A percentile compares a stretch with the other conserved stretches of the same genome.
phyloP scores from a whole-genome alignment of 2,329 filamentous ascomycete genomes.

The Chaetomium globosum region DNA sequence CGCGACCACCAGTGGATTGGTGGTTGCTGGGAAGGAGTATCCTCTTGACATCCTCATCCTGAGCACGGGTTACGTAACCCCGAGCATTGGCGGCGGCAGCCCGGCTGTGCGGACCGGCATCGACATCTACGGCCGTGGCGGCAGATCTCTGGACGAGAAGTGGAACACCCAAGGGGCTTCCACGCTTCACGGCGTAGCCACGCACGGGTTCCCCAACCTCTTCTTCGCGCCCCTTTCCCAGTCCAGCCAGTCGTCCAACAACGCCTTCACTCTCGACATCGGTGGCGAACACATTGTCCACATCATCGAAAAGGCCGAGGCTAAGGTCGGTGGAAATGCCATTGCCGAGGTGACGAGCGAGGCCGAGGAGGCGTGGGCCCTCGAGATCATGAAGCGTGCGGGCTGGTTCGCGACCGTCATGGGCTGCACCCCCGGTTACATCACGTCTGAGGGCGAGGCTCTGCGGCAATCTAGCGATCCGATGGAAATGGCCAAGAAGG shows the following conservation, averaged over 20 bases:
- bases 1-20: slow-evolving; percentile 51
- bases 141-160: slow-evolving; percentile 49
- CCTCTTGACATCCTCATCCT: slow-evolving; percentile 44
- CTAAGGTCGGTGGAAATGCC: slow-evolving; percentile 30
- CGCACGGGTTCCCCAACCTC: slow-evolving; percentile 57
- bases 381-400: slow-evolving; percentile 46
- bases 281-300: slow-evolving; percentile 49
- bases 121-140: slow-evolving; percentile 49
- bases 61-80: slow-evolving; percentile 45
- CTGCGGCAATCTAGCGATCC: slow-evolving; percentile 31
- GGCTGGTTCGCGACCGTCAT: slow-evolving; percentile 45
- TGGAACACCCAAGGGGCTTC: slow-evolving; percentile 47
- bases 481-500: slow-evolving; percentile 42
- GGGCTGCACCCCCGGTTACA: slow-evolving; percentile 59
- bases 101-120: slow-evolving; percentile 32
- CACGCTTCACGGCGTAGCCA: slow-evolving; percentile 57
- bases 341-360: slow-evolving; percentile 50
- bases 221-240: slow-evolving; percentile 53
- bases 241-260: slow-evolving; percentile 45
- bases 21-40: slow-evolving; percentile 53
- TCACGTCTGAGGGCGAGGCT: slow-evolving; percentile 50
- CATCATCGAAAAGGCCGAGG: slow-evolving; percentile 39
- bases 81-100: slow-evolving; percentile 35
- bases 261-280: slow-evolving; percentile 43
- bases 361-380: slow-evolving; percentile 53